phyloP scores from a whole-genome alignment of 805 yeast genomes.

The Wickerhamiella siamensis region DNA sequence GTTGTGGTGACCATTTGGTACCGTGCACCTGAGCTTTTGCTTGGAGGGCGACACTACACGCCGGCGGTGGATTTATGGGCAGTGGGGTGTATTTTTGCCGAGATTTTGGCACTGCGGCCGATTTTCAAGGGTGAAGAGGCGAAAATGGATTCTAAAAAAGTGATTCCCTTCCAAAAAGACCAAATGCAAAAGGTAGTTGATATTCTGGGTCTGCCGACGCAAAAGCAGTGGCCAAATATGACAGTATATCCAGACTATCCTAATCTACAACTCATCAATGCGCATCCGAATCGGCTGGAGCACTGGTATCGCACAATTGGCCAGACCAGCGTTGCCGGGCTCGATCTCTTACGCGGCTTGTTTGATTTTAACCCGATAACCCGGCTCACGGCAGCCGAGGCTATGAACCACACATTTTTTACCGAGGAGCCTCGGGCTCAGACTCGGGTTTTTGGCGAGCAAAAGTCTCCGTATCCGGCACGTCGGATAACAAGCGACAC shows the following conservation, averaged over 20 bases:
- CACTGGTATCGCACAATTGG: slow-evolving; percentile 83
- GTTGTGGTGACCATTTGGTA: slow-evolving; percentile 97
- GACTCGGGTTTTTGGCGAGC: slow-evolving; percentile 57
- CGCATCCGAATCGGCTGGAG: slow-evolving; percentile 53
- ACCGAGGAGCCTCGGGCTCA: slow-evolving; percentile 51
- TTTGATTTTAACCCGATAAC: slow-evolving; percentile 72
- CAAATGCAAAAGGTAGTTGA: slow-evolving; percentile 85
- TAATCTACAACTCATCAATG: slow-evolving; percentile 42
- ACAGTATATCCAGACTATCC: slow-evolving; percentile 73
- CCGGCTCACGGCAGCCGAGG: slow-evolving; percentile 64
- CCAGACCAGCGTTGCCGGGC: slow-evolving; percentile 54
- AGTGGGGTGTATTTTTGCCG: slow-evolving; percentile 88
- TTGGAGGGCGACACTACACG: slow-evolving; percentile 88
- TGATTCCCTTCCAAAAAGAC: slow-evolving; percentile 85
- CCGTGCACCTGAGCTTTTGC: slow-evolving; percentile 76
- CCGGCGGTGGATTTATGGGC: slow-evolving; percentile 94
- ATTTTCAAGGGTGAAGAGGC: slow-evolving; percentile 97
- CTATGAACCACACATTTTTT: slow-evolving; percentile 69
- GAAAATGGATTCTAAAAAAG: slow-evolving; percentile 83
- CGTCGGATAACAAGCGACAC: slow-evolving; percentile 41
- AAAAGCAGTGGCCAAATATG: slow-evolving; percentile 65
- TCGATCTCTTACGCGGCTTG: slow-evolving; percentile 46
- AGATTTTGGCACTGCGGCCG: slow-evolving; percentile 74
- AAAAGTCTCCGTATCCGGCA: slow-evolving; percentile 61
- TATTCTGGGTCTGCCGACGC: slow-evolving; percentile 79